phyloP scores from a whole-genome alignment of 345 rosid species.

The Aquilaria malaccensis region DNA sequence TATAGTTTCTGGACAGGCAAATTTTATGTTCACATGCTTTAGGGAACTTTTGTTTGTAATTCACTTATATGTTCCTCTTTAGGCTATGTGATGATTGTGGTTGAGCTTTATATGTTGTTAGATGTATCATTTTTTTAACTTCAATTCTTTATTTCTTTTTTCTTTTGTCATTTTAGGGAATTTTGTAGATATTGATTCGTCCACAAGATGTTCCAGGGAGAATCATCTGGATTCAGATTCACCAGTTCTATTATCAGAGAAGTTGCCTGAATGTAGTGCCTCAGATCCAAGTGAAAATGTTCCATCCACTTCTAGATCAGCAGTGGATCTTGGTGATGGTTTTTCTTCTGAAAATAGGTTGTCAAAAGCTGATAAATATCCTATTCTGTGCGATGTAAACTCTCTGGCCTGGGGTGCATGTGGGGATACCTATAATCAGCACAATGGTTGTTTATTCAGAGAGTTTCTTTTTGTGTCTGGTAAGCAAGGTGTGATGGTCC shows the following conservation, averaged over 20 bases:
- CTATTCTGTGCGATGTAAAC: slow-evolving; percentile 62
- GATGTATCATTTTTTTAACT: not conserved
- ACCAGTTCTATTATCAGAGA: slow-evolving; percentile 10
- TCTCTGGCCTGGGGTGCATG: slow-evolving; percentile 90
- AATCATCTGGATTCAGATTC: slow-evolving; percentile 34
- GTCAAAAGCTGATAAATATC: slow-evolving; percentile 30
- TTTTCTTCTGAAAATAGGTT: slow-evolving; percentile 27
- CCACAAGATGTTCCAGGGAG: slow-evolving; percentile 21
- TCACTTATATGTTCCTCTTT: not conserved
- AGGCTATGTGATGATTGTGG: not conserved
- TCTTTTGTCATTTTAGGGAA: slow-evolving; percentile 30
- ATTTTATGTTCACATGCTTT: not conserved
- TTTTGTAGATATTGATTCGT: slow-evolving; percentile 23
- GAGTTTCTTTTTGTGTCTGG: slow-evolving; percentile 82
- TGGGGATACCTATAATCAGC: slow-evolving; percentile 66
- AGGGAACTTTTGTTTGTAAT: not conserved
- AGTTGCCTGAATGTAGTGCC: slow-evolving; percentile 22
- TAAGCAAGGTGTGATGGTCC: slow-evolving; percentile 60
- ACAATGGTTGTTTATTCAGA: slow-evolving; percentile 50
- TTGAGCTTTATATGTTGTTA: slow-evolving; percentile 2
- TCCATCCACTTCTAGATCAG: slow-evolving; percentile 45
- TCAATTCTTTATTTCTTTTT: slow-evolving; percentile 3
- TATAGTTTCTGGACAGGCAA: slow-evolving; percentile 6
- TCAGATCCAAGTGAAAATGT: slow-evolving; percentile 37
- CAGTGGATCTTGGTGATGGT: slow-evolving; percentile 32